phyloP scores from a whole-genome alignment of 306 rosid species.

The Fagus crenata region DNA sequence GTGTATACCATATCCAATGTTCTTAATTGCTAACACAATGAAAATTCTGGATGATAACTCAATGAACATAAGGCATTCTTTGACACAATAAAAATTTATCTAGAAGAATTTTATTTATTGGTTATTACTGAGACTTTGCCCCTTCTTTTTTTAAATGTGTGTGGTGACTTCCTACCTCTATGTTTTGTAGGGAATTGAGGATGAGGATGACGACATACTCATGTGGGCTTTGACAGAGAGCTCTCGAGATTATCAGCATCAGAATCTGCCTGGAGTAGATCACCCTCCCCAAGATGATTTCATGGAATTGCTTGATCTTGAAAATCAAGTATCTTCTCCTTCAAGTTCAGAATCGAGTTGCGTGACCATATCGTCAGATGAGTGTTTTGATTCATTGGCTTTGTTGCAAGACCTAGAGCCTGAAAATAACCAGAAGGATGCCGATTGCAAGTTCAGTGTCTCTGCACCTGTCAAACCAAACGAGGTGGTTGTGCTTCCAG shows the following conservation, averaged over 20 bases:
- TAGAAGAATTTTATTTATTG: not conserved
- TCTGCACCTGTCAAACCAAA: conserved; percentile 26
- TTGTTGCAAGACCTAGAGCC: conserved; percentile 34
- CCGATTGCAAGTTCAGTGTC: conserved; percentile 31
- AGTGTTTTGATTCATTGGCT: conserved; percentile 35
- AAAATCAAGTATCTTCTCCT: conserved; percentile 30
- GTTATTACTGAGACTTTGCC: not conserved
- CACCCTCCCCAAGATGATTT: conserved; percentile 30
- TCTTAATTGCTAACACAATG: not conserved
- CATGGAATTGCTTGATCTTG: conserved; percentile 46
- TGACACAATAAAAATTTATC: not conserved
- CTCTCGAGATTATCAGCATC: conserved; percentile 12
- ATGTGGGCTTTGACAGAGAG: conserved; percentile 24
- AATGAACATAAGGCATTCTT: not conserved
- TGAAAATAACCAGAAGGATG: conserved; percentile 16
- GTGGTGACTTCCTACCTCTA: not conserved
- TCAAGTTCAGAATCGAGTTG: conserved; percentile 51
- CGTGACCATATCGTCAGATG: conserved; percentile 40
- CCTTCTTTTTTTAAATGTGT: not conserved
- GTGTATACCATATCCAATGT: not conserved
- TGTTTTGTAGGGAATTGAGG: conserved; percentile 32
- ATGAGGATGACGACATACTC: conserved; percentile 22
- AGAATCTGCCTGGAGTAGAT: conserved; percentile 23
- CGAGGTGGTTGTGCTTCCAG: conserved; percentile 28
- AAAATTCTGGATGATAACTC: not conserved